phyloP scores from a whole-genome alignment of 2,329 filamentous ascomycete genomes.

The Nigrospora osmanthi region DNA sequence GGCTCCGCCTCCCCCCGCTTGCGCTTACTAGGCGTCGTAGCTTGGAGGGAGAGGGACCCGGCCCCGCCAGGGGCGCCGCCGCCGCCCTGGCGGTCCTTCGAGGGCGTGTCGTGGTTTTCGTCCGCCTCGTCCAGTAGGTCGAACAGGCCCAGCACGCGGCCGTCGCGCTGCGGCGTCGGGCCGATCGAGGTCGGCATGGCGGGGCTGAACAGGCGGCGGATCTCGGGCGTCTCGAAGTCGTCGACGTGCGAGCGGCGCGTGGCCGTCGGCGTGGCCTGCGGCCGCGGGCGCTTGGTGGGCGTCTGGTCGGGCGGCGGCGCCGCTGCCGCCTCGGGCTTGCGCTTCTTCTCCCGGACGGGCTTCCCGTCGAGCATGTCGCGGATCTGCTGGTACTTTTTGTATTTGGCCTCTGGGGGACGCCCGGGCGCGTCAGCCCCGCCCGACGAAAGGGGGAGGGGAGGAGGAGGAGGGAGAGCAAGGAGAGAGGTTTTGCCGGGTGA shows the following conservation, averaged over 20 bases:
- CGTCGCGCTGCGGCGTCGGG: slow-evolving; percentile 74
- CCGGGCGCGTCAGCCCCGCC: not conserved
- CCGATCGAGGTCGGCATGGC: slow-evolving; percentile 55
- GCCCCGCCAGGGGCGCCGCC: slow-evolving; percentile 29
- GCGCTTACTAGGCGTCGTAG: slow-evolving; percentile 42
- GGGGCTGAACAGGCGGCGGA: slow-evolving; percentile 53
- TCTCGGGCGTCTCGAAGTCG: slow-evolving; percentile 45
- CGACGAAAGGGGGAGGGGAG: not conserved
- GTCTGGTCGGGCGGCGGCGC: slow-evolving; percentile 24
- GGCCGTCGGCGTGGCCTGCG: slow-evolving; percentile 40
- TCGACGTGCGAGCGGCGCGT: slow-evolving; percentile 21
- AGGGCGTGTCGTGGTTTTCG: slow-evolving; percentile 34
- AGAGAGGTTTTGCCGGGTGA: not conserved
- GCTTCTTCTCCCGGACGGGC: slow-evolving; percentile 24
- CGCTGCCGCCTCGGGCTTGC: slow-evolving; percentile 23
- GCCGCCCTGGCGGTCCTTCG: slow-evolving; percentile 25
- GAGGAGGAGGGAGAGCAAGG: not conserved
- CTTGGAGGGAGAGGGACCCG: slow-evolving; percentile 14
- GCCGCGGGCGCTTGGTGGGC: slow-evolving; percentile 42
- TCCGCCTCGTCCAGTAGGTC: slow-evolving; percentile 53
- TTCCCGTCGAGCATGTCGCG: slow-evolving; percentile 53
- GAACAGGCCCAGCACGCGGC: slow-evolving; percentile 69
- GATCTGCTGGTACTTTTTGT: slow-evolving; percentile 66
- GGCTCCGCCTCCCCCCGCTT: slow-evolving; percentile 14
- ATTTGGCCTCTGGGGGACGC: slow-evolving; percentile 52